Evolutionary conservation across 768 basidiomycete species (phyloP).

Genomic region (Rhodosporidiobolus sp.): DNA sequence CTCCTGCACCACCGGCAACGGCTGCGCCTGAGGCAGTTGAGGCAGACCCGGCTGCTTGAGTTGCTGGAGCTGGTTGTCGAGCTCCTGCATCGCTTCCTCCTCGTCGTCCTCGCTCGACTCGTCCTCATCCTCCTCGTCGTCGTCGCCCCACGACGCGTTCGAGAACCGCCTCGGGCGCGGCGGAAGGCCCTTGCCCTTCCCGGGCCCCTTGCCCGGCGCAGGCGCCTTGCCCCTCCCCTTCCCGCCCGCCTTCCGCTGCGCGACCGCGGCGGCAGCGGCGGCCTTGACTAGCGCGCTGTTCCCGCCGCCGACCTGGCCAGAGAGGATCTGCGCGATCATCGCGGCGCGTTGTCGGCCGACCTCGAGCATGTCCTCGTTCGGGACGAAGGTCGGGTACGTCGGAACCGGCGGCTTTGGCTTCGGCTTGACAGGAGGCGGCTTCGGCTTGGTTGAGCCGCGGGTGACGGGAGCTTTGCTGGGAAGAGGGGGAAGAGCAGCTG

Average conservation of each 20-base stretch:
- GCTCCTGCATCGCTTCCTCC: background rate
- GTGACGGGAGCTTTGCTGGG: conserved; percentile 6
- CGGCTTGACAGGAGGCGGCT: background rate
- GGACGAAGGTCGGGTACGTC: no score
- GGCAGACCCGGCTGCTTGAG: background rate
- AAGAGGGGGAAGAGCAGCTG: conserved; percentile 1
- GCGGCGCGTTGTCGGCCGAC: conserved; percentile 8
- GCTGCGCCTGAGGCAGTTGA: no score
- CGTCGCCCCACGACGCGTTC: background rate
- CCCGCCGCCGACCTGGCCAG: background rate
- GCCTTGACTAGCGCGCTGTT: background rate
- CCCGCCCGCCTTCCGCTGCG: background rate
- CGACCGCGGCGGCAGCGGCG: background rate
- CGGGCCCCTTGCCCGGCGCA: conserved; percentile 14
- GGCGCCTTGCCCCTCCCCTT: conserved; percentile 12
- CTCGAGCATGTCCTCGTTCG: conserved; percentile 18
- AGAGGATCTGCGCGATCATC: conserved; percentile 20
- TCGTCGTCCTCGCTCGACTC: background rate
- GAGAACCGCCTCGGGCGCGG: conserved; percentile 11
- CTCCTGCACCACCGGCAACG: no score
- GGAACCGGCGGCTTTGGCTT: background rate
- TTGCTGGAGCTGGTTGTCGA: no score
- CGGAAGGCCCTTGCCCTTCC: conserved; percentile 26
- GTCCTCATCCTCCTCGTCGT: background rate
- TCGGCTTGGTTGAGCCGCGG: background rate